A percentile compares a stretch with the other conserved stretches of the same genome.
Evolutionary conservation across 192 early-diverging fungal species (phyloP).

Genomic region (Entrophospora sp.): DNA sequence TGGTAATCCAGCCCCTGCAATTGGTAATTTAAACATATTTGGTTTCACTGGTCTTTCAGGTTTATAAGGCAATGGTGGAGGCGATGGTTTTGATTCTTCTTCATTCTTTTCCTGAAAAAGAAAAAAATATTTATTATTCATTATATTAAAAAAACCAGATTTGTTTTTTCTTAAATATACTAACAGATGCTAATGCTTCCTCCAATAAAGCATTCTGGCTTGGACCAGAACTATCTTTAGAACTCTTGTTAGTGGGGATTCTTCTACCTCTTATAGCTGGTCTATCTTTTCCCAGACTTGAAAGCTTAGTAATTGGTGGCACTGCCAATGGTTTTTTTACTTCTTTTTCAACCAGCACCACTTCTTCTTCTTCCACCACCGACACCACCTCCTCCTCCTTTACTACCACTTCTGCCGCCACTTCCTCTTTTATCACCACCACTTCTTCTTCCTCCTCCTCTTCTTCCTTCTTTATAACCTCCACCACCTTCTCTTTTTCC

Average conservation of each 20-base stretch:
- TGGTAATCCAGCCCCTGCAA: constrained; percentile 21
- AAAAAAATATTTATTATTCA: neutral
- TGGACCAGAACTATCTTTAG: neutral
- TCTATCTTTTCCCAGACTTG: neutral
- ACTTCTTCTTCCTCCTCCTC: too few species aligned
- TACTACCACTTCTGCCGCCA: neutral
- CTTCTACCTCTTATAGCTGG: neutral
- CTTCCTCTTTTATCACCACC: too few species aligned
- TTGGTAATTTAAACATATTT: constrained; percentile 29
- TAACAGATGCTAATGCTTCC: neutral
- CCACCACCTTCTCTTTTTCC: too few species aligned
- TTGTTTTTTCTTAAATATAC: too few species aligned
- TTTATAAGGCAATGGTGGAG: constrained; percentile 22
- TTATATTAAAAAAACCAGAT: too few species aligned
- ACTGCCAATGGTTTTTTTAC: constrained; percentile 27
- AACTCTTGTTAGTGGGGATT: neutral
- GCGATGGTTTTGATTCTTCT: constrained; percentile 4
- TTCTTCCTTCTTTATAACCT: too few species aligned
- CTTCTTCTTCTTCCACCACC: constrained; percentile 26
- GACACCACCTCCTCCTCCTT: neutral
- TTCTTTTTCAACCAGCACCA: too few species aligned
- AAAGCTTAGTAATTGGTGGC: constrained; percentile 22
- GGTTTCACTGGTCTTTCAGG: constrained; percentile 32
- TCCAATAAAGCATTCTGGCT: constrained; percentile 1
- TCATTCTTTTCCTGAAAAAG: neutral